A percentile compares a stretch with the other conserved stretches of the same genome.
Evolutionary conservation across 176 grass and related monocot species (phyloP).

Genomic region (Olyra latifolia): DNA sequence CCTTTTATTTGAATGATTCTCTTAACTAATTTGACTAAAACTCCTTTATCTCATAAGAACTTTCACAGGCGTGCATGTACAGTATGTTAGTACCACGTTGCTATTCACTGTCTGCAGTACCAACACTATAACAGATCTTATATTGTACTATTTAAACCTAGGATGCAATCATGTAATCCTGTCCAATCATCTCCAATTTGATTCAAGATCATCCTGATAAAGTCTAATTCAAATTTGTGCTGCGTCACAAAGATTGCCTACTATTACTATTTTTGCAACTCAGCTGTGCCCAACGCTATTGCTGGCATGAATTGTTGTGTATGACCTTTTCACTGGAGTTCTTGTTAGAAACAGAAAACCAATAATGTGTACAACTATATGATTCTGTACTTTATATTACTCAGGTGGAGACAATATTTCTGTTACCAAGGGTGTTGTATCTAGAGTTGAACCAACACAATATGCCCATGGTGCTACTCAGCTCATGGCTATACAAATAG

Average conservation of each 20-base stretch:
- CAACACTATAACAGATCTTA: not conserved
- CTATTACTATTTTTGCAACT: not conserved
- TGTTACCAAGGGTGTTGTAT: conserved; percentile 98
- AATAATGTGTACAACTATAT: conserved; percentile 26
- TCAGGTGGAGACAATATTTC: conserved; percentile 98
- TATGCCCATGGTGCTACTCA: conserved; percentile 94
- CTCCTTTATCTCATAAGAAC: too few species aligned
- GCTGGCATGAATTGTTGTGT: not conserved
- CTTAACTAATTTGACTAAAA: too few species aligned
- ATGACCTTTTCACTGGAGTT: not conserved
- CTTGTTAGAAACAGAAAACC: conserved; percentile 9
- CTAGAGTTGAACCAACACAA: conserved; percentile 93
- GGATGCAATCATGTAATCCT: not conserved
- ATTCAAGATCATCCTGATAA: not conserved
- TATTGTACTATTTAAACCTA: not conserved
- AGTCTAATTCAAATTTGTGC: not conserved
- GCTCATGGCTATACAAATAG: conserved; percentile 99
- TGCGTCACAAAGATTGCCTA: not conserved
- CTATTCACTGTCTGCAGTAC: too few species aligned
- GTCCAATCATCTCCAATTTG: not conserved
- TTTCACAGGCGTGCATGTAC: too few species aligned
- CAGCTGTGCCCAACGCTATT: not conserved
- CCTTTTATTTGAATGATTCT: too few species aligned
- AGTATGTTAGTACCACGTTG: too few species aligned
- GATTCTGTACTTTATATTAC: conserved; percentile 5